A percentile compares a stretch with the other conserved stretches of the same genome.
Conservation (phyloP, 306 rosid species). For the Boehmeria nivea region DNA sequence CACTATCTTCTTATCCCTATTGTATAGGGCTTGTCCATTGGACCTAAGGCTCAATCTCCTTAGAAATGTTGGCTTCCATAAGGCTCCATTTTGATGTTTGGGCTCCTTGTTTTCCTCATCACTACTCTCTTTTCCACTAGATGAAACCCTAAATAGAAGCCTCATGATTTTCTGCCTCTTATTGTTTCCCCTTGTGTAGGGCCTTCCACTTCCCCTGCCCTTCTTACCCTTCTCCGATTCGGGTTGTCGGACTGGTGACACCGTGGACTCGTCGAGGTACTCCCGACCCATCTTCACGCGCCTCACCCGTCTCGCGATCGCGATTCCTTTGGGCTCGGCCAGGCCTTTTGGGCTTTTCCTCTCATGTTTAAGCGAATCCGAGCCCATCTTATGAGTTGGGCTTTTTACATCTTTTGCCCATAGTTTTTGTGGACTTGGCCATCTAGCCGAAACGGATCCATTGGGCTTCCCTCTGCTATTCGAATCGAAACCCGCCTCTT, state of each 20-base stretch:
- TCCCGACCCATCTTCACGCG: slow-evolving; percentile 25
- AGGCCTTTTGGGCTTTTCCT: slow-evolving; percentile 15
- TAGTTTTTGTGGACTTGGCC: neutral
- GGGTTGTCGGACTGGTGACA: slow-evolving; percentile 9
- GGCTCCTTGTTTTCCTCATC: slow-evolving; percentile 17
- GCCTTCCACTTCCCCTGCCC: slow-evolving; percentile 21
- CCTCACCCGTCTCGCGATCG: slow-evolving; percentile 40
- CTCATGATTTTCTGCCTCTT: slow-evolving; percentile 33
- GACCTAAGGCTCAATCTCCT: slow-evolving; percentile 38
- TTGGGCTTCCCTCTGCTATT: neutral
- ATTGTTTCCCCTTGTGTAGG: slow-evolving; percentile 21
- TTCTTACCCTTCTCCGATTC: slow-evolving; percentile 19
- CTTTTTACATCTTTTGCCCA: neutral
- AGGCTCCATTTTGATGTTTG: slow-evolving; percentile 22
- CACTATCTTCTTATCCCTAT: slow-evolving; percentile 16
- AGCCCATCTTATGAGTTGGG: slow-evolving; percentile 10
- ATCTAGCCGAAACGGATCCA: neutral
- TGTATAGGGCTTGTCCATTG: slow-evolving; percentile 12
- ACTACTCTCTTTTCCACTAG: slow-evolving; percentile 13
- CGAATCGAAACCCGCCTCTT: neutral
- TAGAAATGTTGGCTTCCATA: slow-evolving; percentile 25
- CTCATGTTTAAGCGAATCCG: neutral
- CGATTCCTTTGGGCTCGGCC: slow-evolving; percentile 51
- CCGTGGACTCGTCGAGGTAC: slow-evolving; percentile 9
- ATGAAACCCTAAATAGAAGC: slow-evolving; percentile 26